Base-by-base conservation (phyloP, 768 basidiomycete genomes). In the Cyathus striatus region DNA sequence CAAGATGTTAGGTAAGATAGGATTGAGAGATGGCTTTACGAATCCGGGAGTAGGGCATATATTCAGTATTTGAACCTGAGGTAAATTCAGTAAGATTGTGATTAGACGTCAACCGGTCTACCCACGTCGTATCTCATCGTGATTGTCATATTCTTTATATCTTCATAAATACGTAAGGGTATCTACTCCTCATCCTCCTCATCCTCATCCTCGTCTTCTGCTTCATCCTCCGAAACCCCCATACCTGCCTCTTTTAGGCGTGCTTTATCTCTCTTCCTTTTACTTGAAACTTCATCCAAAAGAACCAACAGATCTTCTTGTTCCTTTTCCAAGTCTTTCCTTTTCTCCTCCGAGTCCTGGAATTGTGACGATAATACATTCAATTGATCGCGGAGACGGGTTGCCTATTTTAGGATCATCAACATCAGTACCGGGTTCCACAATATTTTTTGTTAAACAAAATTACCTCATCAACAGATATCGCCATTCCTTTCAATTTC, bases 291-390 rank as follows among this genome's bases (percentile, higher is more conserved):
- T 65, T 98, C 96, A 55, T 98, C 96, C 3, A 99, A 69, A 23
- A 97, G 64, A 9, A 99, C 94, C 17, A 99, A 69, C 38, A 98
- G 61, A 62, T 99, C 95, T 58, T 97, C 95, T 53, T 97, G 94
- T 60, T 99, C 95, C 63, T 93, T 94, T 62, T 96, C 92, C 18
- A 82, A 79, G 6, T 96, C 92, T 50, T 78, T 83, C 38, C 78
- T 75, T 58, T 83, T 86, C 43, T 71, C 73, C 50, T 86, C 76
- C 6, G 81, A 70, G 1, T 63, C 65, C 33, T 63, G 60, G 6
- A 90, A 59, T 42, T 79, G 62, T 12, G 59, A 52, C 21, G 76
- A 65, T 17, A 88, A 57, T 3, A 60, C 57, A 4, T 64, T 53
- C 6, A 85, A 55, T 52, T 78, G 73, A 6, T 55, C 63, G 22